phyloP scores from a whole-genome alignment of 345 rosid genomes.

The Lumnitzera littorea region DNA sequence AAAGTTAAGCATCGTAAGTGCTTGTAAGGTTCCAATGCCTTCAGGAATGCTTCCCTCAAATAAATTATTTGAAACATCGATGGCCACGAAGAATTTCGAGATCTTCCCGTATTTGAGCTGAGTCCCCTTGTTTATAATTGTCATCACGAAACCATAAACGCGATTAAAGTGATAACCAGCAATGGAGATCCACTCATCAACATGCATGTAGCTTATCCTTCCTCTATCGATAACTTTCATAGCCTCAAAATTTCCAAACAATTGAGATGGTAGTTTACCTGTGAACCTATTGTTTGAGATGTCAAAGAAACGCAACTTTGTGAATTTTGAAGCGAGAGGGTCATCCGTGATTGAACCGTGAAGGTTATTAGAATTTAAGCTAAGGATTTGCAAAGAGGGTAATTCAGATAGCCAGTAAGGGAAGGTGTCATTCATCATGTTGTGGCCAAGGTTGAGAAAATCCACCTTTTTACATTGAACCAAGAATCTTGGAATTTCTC shows the following conservation, averaged over 20 bases:
- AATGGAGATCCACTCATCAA: background rate
- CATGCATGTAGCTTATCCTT: background rate
- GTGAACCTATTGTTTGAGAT: background rate
- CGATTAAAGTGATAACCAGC: background rate
- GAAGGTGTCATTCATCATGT: background rate
- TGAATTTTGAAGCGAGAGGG: background rate
- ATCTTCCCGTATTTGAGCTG: background rate
- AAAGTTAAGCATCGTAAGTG: background rate
- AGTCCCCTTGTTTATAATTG: background rate
- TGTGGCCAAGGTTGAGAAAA: background rate
- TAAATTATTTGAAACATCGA: background rate
- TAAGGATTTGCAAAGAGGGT: background rate
- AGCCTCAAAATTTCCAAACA: background rate
- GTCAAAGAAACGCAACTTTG: background rate
- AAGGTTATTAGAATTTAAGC: background rate
- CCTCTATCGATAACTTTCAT: background rate
- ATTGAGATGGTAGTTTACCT: background rate
- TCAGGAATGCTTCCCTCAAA: background rate
- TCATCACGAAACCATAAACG: background rate
- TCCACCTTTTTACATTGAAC: background rate
- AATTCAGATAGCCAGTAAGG: background rate
- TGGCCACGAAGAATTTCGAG: background rate
- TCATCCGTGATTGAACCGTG: background rate
- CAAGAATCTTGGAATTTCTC: background rate
- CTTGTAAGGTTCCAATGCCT: background rate